Conservation (phyloP, 768 basidiomycete species). For the Tricholomella constricta region DNA sequence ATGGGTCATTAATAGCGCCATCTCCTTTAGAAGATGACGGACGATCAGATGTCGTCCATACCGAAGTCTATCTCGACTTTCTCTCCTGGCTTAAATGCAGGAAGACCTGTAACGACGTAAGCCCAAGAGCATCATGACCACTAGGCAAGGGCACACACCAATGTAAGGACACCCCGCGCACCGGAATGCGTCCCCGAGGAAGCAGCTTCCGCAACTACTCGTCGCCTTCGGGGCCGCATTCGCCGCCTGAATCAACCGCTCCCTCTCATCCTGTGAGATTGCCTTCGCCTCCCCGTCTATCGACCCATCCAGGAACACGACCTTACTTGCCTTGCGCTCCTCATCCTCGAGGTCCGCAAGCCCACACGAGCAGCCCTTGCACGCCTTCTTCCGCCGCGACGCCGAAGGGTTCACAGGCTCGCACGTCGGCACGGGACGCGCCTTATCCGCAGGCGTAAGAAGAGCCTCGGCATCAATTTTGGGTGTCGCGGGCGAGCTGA, state of each 20-base stretch:
- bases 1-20: not conserved
- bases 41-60: conserved; percentile 81
- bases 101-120: conserved; percentile 66
- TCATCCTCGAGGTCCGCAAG: conserved; percentile 90
- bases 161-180: conserved; percentile 96
- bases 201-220: conserved; percentile 97
- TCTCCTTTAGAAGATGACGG: not conserved
- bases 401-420: conserved; percentile 58
- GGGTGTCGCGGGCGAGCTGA: conserved; percentile 69
- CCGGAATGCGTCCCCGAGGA: conserved; percentile 96
- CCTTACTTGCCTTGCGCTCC: conserved; percentile 60
- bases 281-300: conserved; percentile 61
- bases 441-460: conserved; percentile 80
- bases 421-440: conserved; percentile 75
- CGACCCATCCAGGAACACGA: conserved; percentile 69
- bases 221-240: conserved; percentile 83
- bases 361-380: conserved; percentile 97
- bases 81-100: conserved; percentile 97
- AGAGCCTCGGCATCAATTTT: conserved; percentile 82
- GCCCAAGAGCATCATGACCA: not conserved
- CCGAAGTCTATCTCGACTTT: conserved; percentile 90
- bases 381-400: conserved; percentile 84
- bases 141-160: conserved; percentile 58
- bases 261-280: conserved; percentile 61
- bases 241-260: conserved; percentile 64